A percentile compares a stretch with the other conserved stretches of the same genome.
Conservation (phyloP, 495 filamentous ascomycete genomes). For the Penicillium odoratum region DNA sequence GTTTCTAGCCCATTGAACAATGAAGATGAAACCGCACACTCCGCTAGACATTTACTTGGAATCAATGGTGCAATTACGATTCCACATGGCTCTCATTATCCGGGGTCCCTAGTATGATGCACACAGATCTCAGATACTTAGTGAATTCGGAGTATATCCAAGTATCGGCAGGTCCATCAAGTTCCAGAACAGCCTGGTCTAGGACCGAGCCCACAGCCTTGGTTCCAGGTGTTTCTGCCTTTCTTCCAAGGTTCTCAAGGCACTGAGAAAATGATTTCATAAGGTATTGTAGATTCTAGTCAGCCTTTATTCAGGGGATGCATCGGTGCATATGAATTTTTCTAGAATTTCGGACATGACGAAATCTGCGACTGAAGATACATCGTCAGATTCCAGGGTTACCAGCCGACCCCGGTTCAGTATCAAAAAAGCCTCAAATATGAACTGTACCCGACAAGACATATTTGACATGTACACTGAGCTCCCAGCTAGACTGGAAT, state of each 20-base stretch:
- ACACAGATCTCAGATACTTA: too few species aligned
- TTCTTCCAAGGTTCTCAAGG: too few species aligned
- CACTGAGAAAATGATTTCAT: too few species aligned
- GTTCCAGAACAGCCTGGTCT: neutral
- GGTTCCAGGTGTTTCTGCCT: too few species aligned
- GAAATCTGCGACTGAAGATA: neutral
- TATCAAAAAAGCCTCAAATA: neutral
- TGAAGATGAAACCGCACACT: neutral
- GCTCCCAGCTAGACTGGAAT: neutral
- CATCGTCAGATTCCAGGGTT: neutral
- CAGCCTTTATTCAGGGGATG: neutral
- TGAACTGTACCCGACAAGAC: neutral
- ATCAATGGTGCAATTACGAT: neutral
- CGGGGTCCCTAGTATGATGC: neutral
- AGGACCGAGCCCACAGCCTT: neutral
- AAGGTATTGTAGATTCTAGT: neutral
- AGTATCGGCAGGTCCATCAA: neutral
- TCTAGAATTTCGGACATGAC: neutral
- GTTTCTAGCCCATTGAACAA: neutral
- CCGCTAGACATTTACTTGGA: neutral
- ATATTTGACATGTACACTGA: neutral
- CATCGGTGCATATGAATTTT: neutral
- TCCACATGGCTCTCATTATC: neutral
- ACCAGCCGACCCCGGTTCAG: neutral
- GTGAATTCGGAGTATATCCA: neutral